These are phyloP conservation scores for Cordyceps tenuipes DNA, from an alignment of 2,329 filamentous ascomycete genomes.

Conservation along the genomic window DNA sequence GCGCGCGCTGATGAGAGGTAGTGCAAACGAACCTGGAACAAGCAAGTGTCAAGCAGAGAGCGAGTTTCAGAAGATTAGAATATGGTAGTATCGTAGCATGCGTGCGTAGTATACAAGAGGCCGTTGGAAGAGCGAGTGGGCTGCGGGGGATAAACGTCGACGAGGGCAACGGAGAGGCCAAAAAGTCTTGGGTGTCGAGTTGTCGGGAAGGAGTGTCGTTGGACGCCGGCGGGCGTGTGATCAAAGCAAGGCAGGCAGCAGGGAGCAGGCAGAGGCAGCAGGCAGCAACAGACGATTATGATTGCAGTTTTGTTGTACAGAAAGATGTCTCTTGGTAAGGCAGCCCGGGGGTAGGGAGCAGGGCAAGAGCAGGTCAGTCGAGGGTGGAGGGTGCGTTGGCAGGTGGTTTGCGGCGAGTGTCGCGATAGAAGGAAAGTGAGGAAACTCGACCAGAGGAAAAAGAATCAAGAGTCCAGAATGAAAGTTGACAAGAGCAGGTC, in stretches of 20 bases:
- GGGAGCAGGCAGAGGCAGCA: no score
- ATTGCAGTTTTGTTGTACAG: constrained; percentile 21
- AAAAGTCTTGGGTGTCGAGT: not conserved
- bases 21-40: constrained; percentile 3
- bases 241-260: constrained; percentile 14
- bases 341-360: constrained; percentile 7
- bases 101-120: constrained; percentile 12
- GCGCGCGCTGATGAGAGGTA: not conserved
- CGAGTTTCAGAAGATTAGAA: constrained; percentile 5
- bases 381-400: not conserved
- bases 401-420: constrained; percentile 6
- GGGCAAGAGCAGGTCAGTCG: constrained; percentile 9
- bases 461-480: constrained; percentile 3
- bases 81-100: constrained; percentile 12
- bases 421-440: constrained; percentile 36
- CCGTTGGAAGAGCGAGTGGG: not conserved
- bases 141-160: not conserved
- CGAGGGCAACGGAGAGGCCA: not conserved
- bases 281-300: constrained; percentile 16
- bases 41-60: not conserved
- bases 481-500: constrained; percentile 26
- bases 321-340: constrained; percentile 17
- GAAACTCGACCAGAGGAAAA: constrained; percentile 35
- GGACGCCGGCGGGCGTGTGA: not conserved
- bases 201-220: constrained; percentile 7